Conservation (phyloP, 2,329 filamentous ascomycete genomes). For the Dendryphion nanum region DNA sequence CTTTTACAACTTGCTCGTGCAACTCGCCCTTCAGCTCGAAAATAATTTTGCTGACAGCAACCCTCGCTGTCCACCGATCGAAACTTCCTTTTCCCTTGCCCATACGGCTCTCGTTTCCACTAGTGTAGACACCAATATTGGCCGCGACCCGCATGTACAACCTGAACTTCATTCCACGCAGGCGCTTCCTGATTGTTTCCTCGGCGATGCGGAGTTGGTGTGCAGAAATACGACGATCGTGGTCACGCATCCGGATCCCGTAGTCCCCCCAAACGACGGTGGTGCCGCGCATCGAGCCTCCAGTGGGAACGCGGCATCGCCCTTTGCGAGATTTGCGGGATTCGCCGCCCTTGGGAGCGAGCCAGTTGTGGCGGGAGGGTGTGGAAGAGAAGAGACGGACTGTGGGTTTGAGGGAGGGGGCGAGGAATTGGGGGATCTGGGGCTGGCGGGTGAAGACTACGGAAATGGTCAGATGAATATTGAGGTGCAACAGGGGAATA, state of each 20-base stretch:
- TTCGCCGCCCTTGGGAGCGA: conserved; percentile 76
- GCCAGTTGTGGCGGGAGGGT: conserved; percentile 65
- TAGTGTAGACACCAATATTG: conserved; percentile 92
- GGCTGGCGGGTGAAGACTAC: conserved; percentile 4
- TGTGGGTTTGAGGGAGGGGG: conserved; percentile 42
- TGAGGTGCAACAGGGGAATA: conserved; percentile 6
- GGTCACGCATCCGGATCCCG: conserved; percentile 88
- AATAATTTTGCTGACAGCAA: conserved; percentile 85
- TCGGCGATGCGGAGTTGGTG: conserved; percentile 85
- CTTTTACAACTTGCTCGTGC: conserved; percentile 90
- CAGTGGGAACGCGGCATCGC: conserved; percentile 80
- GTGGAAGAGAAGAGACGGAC: conserved; percentile 72
- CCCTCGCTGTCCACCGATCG: conserved; percentile 90
- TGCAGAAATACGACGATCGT: conserved; percentile 87
- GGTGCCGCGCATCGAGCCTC: conserved; percentile 87
- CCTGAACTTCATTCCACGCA: conserved; percentile 88
- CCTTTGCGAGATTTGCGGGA: conserved; percentile 88
- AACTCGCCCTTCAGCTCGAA: conserved; percentile 90
- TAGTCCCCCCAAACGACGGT: conserved; percentile 97
- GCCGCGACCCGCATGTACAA: conserved; percentile 88
- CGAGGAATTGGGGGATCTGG: conserved; percentile 29
- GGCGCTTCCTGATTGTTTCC: conserved; percentile 83
- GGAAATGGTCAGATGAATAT: not conserved
- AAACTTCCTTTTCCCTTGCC: conserved; percentile 98
- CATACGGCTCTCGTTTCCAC: conserved; percentile 97